Percentiles rank a stretch among this genome's conserved stretches.
Conservation (phyloP, 1,139 yeast species). For the Magnusiomyces paraingens region DNA sequence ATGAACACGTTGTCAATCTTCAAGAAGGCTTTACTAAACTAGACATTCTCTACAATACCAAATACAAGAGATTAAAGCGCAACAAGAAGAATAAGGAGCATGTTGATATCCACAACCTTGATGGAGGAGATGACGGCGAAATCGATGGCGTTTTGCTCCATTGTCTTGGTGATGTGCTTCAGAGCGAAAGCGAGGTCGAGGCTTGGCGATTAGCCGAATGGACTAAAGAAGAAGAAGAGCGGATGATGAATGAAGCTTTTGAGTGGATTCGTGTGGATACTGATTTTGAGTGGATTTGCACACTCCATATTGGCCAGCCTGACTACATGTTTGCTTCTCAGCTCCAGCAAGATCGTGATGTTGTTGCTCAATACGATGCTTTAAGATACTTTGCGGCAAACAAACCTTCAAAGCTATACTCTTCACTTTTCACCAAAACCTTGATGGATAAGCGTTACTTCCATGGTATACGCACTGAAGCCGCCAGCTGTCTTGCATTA, state of each 20-base stretch:
- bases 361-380: slow-evolving; percentile 90
- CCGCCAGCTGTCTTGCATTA: slow-evolving; percentile 70
- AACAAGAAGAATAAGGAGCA: slow-evolving; percentile 43
- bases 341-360: slow-evolving; percentile 89
- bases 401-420: slow-evolving; percentile 59
- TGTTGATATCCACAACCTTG: slow-evolving; percentile 22
- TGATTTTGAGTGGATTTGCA: slow-evolving; percentile 95
- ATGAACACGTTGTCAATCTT: slow-evolving; percentile 91
- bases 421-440: slow-evolving; percentile 74
- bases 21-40: slow-evolving; percentile 79
- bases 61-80: slow-evolving; percentile 67
- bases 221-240: slow-evolving; percentile 64
- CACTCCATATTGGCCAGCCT: slow-evolving; percentile 74
- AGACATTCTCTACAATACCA: slow-evolving; percentile 92
- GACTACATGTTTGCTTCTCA: slow-evolving; percentile 95
- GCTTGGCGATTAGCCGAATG: slow-evolving; percentile 76
- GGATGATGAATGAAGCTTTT: slow-evolving; percentile 73
- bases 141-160: slow-evolving; percentile 42
- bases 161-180: slow-evolving; percentile 75
- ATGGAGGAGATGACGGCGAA: slow-evolving; percentile 28
- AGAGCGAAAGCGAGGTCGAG: slow-evolving; percentile 49
- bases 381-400: slow-evolving; percentile 60
- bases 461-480: slow-evolving; percentile 83
- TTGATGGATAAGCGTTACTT: slow-evolving; percentile 78
- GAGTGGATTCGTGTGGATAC: slow-evolving; percentile 98